Percentiles rank a stretch among this genome's conserved stretches.
Conservation (phyloP, 192 early-diverging fungal species). For the Thamnidium elegans region DNA sequence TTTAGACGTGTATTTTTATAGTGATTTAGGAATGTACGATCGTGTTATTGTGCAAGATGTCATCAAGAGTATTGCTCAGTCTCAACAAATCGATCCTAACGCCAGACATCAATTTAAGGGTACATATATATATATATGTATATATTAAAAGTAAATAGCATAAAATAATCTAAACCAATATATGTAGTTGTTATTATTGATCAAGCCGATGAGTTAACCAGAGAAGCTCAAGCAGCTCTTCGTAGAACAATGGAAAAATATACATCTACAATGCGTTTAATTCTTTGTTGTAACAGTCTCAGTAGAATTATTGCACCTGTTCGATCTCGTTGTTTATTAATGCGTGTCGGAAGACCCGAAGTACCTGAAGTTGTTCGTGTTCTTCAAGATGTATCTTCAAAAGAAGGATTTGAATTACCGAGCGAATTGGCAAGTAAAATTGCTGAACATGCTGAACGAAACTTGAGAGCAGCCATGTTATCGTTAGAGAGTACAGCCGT, state of each 20-base stretch:
- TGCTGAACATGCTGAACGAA: conserved; percentile 69
- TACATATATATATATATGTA: conserved; percentile 29
- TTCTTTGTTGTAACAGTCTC: conserved; percentile 87
- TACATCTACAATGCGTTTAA: conserved; percentile 86
- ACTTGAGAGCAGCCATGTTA: conserved; percentile 86
- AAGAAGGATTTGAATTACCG: conserved; percentile 72
- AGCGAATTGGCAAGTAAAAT: conserved; percentile 59
- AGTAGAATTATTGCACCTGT: conserved; percentile 92
- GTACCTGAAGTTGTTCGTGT: conserved; percentile 69
- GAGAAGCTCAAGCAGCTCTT: conserved; percentile 93
- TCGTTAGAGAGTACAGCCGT: conserved; percentile 84
- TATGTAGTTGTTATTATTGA: conserved; percentile 83
- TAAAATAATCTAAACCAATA: neutral
- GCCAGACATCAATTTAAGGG: conserved; percentile 88
- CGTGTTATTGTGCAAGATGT: conserved; percentile 90
- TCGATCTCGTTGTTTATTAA: conserved; percentile 84
- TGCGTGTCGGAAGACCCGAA: conserved; percentile 82
- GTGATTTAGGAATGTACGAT: conserved; percentile 95
- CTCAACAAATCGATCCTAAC: conserved; percentile 81
- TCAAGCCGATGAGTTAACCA: conserved; percentile 85
- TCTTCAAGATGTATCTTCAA: conserved; percentile 73
- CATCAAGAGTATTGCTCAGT: conserved; percentile 96
- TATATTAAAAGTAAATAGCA: too few species aligned
- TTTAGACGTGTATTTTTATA: conserved; percentile 25
- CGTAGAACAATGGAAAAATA: conserved; percentile 99